Conservation (phyloP, 75 land plant species). For the Picea sitchensis region DNA sequence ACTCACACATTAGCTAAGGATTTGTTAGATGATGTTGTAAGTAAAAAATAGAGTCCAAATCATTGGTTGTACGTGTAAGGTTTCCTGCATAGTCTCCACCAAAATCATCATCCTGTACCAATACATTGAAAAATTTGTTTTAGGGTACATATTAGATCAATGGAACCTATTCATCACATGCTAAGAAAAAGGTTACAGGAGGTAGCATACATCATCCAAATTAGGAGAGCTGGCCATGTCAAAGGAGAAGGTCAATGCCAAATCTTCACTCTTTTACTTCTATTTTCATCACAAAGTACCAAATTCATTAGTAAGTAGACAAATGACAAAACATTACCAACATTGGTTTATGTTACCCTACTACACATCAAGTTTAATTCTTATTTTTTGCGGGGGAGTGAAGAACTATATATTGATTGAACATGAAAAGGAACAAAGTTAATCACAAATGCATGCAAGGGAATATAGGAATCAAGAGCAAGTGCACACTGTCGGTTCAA, state of each 20-base stretch:
- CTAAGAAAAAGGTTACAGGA: not conserved
- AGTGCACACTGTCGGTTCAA: too few relatives aligned
- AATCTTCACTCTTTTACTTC: not conserved
- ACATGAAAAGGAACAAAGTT: not conserved
- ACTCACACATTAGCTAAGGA: not conserved
- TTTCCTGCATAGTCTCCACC: constrained; percentile 11
- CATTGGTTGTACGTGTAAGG: not conserved
- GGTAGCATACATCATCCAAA: constrained; percentile 1
- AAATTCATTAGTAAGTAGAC: not conserved
- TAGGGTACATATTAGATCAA: not conserved
- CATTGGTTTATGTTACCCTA: not conserved
- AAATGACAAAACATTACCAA: not conserved
- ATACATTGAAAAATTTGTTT: not conserved
- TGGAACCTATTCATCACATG: not conserved
- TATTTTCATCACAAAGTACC: not conserved
- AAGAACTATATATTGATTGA: not conserved
- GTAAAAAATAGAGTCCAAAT: not conserved
- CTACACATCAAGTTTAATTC: not conserved
- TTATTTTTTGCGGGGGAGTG: not conserved
- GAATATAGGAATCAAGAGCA: too few relatives aligned
- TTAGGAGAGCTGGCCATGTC: constrained; percentile 10
- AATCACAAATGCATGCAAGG: not conserved
- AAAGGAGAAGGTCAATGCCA: not conserved
- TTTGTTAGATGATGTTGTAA: not conserved
- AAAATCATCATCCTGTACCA: constrained; percentile 8